A percentile compares a stretch with the other conserved stretches of the same genome.
phyloP scores from a whole-genome alignment of 768 basidiomycete species.

The Myochromella boudieri region DNA sequence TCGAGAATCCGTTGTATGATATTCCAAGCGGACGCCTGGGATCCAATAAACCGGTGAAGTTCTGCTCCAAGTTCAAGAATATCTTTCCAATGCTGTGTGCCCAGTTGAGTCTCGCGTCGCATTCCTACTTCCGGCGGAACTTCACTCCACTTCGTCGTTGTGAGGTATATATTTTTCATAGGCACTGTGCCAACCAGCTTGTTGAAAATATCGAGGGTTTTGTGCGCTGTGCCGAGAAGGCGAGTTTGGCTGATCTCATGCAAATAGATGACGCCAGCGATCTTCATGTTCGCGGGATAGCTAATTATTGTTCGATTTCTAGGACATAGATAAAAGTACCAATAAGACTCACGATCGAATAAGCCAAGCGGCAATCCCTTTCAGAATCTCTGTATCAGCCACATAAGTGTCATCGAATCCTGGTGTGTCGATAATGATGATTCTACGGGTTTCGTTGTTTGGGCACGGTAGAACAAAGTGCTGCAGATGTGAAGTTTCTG shows the following conservation, averaged over 20 bases:
- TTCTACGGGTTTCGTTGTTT: no score
- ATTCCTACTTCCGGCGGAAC: background rate
- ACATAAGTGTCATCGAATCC: background rate
- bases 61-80: background rate
- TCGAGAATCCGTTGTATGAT: background rate
- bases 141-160: background rate
- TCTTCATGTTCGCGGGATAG: background rate
- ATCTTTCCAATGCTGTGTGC: background rate
- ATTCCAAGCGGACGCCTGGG: background rate
- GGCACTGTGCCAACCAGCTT: background rate
- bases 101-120: background rate
- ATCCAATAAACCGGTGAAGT: background rate
- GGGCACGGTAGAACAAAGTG: slow-evolving; percentile 16
- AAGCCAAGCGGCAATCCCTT: background rate
- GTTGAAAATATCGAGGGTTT: background rate
- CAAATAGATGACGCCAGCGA: background rate
- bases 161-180: background rate
- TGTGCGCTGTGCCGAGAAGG: background rate
- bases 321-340: background rate
- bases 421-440: no score
- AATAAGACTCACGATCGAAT: background rate
- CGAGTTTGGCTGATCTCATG: background rate
- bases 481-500: slow-evolving; percentile 32
- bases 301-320: background rate
- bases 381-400: background rate